Evolutionary conservation across 192 early-diverging fungal species (phyloP).

Genomic region (Umbelopsis sp.): DNA sequence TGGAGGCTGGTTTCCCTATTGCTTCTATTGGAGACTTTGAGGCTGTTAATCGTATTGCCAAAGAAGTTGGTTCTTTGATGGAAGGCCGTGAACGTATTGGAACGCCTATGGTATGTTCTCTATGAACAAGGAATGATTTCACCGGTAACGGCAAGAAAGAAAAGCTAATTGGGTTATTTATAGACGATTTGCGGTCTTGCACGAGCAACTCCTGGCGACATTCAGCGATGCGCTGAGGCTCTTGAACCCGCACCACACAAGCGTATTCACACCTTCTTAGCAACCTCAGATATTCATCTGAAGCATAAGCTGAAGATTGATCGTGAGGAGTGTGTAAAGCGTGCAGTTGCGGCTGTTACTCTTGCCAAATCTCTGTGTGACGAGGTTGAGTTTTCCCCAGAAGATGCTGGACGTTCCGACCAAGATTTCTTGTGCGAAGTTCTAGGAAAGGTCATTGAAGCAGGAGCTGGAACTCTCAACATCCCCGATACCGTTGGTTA

Average conservation of each 20-base stretch:
- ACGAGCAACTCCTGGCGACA: conserved; percentile 82
- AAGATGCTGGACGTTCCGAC: conserved; percentile 93
- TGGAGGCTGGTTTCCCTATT: conserved; percentile 96
- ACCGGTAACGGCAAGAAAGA: not conserved
- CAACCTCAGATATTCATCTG: conserved; percentile 96
- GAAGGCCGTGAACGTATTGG: conserved; percentile 76
- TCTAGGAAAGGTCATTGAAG: conserved; percentile 78
- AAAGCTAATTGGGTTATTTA: not conserved
- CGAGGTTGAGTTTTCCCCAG: conserved; percentile 95
- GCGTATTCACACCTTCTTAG: conserved; percentile 94
- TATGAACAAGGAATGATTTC: not conserved
- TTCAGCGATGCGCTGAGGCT: conserved; percentile 88
- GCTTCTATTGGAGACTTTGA: conserved; percentile 96
- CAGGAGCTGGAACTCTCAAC: conserved; percentile 94
- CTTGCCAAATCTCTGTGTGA: conserved; percentile 78
- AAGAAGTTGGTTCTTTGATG: conserved; percentile 86
- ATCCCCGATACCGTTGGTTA: conserved; percentile 99
- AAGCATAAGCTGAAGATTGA: conserved; percentile 92
- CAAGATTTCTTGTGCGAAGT: conserved; percentile 85
- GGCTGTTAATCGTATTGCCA: conserved; percentile 91
- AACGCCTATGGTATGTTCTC: conserved; percentile 59
- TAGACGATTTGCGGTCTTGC: conserved; percentile 82
- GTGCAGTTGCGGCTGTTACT: conserved; percentile 77
- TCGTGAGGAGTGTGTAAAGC: conserved; percentile 83
- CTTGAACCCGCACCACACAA: conserved; percentile 84